Evolutionary conservation across 2,329 filamentous ascomycete genomes (phyloP), one percentile per base, ranked within the genome.

Genomic region (Colletotrichum echinochloae): DNA sequence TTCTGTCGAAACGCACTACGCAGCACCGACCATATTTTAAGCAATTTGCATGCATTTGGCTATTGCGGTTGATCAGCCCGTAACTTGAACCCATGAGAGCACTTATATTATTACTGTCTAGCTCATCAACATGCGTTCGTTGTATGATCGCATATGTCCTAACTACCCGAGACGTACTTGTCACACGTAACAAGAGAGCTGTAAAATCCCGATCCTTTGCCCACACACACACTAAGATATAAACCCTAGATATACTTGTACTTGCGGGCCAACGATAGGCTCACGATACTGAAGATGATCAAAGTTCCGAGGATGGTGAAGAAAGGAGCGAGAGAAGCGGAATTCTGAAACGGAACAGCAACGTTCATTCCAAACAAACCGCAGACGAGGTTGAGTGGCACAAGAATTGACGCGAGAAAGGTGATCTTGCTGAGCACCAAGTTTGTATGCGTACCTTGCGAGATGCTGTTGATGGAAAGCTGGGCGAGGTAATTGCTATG

Each of bases 401-500:
- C 95, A n/a, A 99, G 88, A 74, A 99, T 93, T 3, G 95, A 97
- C 0, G 94, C 96, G 73, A 98, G 86, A 70, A 98, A 89, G 0
- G 96, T 99, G 76, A 99, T 96, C 84, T 98, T 97, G 83, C 94
- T 95, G 16, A 99, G 88, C 8, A 95, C 92, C 74, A 92, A 89
- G 83, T 98, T 98, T 65, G 94, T 94, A 74, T 91, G 88, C 70
- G 95, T 97, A 33, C 95, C 95, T 79, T 97, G 91, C 1, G 92
- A 90, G 76, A 97, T 93, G 81, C 93, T 95, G 80, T 97, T 94
- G 76, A 98, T 95, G 48, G 92, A 95, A 72, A 98, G 89, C 78
- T 98, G 96, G 1, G 96, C 95, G 46, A 99, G 88, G 78, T 99
- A 98, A 81, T 98, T 99, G 84, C 92, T 94, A 84, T 99, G 96